These are phyloP conservation scores for Hemileccinum impolitum DNA, from an alignment of 768 basidiomycete species.

Conservation along the genomic window DNA sequence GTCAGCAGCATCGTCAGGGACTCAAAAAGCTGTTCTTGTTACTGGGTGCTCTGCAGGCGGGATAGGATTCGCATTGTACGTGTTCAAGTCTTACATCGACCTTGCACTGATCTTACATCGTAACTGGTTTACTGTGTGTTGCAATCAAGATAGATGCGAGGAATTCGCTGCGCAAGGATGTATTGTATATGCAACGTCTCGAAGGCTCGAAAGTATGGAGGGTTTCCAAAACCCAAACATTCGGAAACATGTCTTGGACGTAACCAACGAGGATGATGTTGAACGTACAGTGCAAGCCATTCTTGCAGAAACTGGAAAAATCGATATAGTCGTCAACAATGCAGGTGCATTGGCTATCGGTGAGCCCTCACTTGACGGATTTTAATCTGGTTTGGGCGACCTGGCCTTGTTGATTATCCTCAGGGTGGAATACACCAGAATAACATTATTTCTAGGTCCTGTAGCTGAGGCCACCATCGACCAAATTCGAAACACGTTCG, in stretches of 20 bases:
- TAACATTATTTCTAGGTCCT: constrained; percentile 31
- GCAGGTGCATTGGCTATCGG: constrained; percentile 55
- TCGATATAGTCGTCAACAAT: constrained; percentile 79
- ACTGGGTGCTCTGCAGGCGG: constrained; percentile 77
- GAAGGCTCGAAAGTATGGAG: constrained; percentile 56
- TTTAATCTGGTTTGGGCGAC: background rate
- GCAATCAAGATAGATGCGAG: constrained; percentile 47
- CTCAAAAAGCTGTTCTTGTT: constrained; percentile 52
- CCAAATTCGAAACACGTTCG: constrained; percentile 49
- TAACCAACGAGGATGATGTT: constrained; percentile 59
- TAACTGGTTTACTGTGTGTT: no score
- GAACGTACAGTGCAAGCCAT: constrained; percentile 48
- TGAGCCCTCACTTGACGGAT: constrained; percentile 22
- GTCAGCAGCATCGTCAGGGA: background rate
- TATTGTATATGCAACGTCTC: constrained; percentile 74
- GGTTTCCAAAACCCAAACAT: constrained; percentile 47
- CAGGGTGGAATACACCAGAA: no score
- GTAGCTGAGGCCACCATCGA: constrained; percentile 56
- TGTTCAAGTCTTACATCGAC: background rate
- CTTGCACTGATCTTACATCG: no score
- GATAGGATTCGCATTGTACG: constrained; percentile 65
- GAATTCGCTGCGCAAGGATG: constrained; percentile 65
- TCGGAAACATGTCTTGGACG: constrained; percentile 54
- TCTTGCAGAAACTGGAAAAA: constrained; percentile 51
- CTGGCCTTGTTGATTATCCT: no score